These are phyloP conservation scores for Stephanodiscus triporus DNA, from an alignment of 108 stramenopile species.

Conservation along the genomic window DNA sequence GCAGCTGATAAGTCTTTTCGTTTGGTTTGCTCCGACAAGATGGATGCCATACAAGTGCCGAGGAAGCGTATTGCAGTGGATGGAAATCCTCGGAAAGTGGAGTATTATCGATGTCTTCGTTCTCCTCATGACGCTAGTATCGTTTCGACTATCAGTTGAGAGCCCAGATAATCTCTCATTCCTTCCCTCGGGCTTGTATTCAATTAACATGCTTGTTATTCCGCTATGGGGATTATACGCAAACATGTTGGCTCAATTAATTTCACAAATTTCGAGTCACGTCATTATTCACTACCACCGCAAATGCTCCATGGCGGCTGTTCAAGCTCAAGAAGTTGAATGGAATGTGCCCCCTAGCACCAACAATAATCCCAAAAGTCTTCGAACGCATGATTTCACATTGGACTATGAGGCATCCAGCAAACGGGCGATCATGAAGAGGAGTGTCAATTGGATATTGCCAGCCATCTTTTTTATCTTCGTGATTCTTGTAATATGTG, in stretches of 20 bases:
- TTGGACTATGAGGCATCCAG: conserved; percentile 50
- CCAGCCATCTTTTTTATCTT: conserved; percentile 27
- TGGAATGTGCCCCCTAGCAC: conserved; percentile 14
- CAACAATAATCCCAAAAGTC: background rate
- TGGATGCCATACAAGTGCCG: conserved; percentile 52
- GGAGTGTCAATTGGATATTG: conserved; percentile 50
- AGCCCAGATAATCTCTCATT: conserved; percentile 65
- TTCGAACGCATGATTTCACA: conserved; percentile 41
- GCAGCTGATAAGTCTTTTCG: conserved; percentile 57
- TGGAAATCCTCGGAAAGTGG: conserved; percentile 79
- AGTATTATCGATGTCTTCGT: conserved; percentile 76
- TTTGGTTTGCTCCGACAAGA: conserved; percentile 76
- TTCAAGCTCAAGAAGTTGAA: conserved; percentile 13
- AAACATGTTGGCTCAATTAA: conserved; percentile 79
- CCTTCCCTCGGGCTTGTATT: conserved; percentile 70
- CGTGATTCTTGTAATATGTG: conserved; percentile 54
- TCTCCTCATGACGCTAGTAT: conserved; percentile 65
- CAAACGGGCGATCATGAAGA: conserved; percentile 31
- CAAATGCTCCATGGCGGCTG: conserved; percentile 38
- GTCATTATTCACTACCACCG: conserved; percentile 85
- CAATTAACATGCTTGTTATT: conserved; percentile 69
- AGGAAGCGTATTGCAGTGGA: conserved; percentile 69
- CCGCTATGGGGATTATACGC: conserved; percentile 87
- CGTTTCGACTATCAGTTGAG: conserved; percentile 70
- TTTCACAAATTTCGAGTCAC: conserved; percentile 79